phyloP scores from a whole-genome alignment of 805 yeast genomes.

The Huiozyma naganishii region DNA sequence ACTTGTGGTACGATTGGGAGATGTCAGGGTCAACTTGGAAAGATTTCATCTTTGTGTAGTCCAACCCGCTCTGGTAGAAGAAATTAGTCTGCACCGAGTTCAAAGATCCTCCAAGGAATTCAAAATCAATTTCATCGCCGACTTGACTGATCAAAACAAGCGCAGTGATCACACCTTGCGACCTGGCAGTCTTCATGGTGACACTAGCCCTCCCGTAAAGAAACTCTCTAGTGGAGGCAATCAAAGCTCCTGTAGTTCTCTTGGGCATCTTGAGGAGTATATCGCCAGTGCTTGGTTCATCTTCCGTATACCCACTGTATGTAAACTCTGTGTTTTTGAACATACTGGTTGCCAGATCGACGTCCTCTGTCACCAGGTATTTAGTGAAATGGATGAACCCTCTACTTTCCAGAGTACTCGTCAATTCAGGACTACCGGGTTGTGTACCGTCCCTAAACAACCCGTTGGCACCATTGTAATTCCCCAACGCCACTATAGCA shows the following conservation, averaged over 20 bases:
- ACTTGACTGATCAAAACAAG: slow-evolving; percentile 72
- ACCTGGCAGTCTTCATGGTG: slow-evolving; percentile 59
- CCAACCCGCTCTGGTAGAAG: slow-evolving; percentile 63
- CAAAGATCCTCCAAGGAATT: slow-evolving; percentile 69
- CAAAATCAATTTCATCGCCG: slow-evolving; percentile 87
- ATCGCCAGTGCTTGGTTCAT: slow-evolving; percentile 35
- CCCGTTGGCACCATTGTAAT: background rate
- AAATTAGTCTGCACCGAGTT: slow-evolving; percentile 63
- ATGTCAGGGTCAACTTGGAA: slow-evolving; percentile 34
- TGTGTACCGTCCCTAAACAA: too few relatives aligned
- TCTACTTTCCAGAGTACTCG: slow-evolving; percentile 5
- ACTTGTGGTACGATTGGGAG: slow-evolving; percentile 58
- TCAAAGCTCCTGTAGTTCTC: slow-evolving; percentile 59
- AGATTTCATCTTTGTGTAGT: slow-evolving; percentile 45
- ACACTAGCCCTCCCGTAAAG: slow-evolving; percentile 77
- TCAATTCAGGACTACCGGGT: too few relatives aligned
- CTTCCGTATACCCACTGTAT: slow-evolving; percentile 44
- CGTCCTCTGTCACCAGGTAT: slow-evolving; percentile 19
- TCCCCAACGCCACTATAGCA: background rate
- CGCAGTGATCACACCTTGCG: slow-evolving; percentile 75
- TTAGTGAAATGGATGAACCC: slow-evolving; percentile 22
- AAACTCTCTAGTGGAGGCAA: slow-evolving; percentile 65
- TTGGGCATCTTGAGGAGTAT: slow-evolving; percentile 72
- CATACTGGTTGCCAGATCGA: slow-evolving; percentile 49
- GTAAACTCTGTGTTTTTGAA: slow-evolving; percentile 52